These are phyloP conservation scores for Cyberlindnera meyerae DNA, from an alignment of 805 yeast genomes.

Conservation along the genomic window DNA sequence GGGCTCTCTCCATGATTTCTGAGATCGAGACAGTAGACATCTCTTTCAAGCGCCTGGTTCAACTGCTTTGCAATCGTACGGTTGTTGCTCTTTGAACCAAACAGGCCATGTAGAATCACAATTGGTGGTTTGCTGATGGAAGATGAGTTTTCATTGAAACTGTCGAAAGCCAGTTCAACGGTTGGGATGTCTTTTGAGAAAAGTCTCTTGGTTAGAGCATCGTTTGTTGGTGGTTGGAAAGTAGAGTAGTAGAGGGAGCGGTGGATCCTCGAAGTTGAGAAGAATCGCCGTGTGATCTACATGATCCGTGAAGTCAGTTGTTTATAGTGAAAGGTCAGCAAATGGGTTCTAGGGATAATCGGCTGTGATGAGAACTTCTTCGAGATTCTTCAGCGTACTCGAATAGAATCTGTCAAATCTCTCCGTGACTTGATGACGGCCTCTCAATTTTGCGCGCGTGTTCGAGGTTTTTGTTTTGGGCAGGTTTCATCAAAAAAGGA, in stretches of 20 bases:
- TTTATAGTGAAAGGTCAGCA: no score
- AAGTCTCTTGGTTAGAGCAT: slow-evolving; percentile 25
- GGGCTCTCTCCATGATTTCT: slow-evolving; percentile 95
- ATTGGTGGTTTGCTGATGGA: slow-evolving; percentile 48
- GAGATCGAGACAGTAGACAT: slow-evolving; percentile 68
- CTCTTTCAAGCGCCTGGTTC: slow-evolving; percentile 43
- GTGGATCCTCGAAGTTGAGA: neutral
- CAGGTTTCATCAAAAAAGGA: slow-evolving; percentile 4
- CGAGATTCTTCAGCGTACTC: no score
- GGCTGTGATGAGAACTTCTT: no score
- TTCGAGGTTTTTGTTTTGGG: neutral
- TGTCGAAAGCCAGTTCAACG: slow-evolving; percentile 52
- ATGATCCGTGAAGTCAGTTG: no score
- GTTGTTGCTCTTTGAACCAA: slow-evolving; percentile 81
- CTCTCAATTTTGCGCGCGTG: neutral
- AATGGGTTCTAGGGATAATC: no score
- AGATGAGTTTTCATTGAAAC: slow-evolving; percentile 30
- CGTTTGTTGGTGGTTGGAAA: slow-evolving; percentile 2
- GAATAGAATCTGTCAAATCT: no score
- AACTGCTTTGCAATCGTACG: slow-evolving; percentile 68
- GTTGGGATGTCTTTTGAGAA: slow-evolving; percentile 39
- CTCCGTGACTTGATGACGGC: no score
- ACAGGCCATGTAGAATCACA: slow-evolving; percentile 80
- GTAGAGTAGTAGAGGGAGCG: slow-evolving; percentile 6
- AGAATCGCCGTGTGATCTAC: slow-evolving; percentile 1